A percentile compares a stretch with the other conserved stretches of the same genome.
Evolutionary conservation across 176 grass and related monocot species (phyloP).

Genomic region (Eragrostis curvula): DNA sequence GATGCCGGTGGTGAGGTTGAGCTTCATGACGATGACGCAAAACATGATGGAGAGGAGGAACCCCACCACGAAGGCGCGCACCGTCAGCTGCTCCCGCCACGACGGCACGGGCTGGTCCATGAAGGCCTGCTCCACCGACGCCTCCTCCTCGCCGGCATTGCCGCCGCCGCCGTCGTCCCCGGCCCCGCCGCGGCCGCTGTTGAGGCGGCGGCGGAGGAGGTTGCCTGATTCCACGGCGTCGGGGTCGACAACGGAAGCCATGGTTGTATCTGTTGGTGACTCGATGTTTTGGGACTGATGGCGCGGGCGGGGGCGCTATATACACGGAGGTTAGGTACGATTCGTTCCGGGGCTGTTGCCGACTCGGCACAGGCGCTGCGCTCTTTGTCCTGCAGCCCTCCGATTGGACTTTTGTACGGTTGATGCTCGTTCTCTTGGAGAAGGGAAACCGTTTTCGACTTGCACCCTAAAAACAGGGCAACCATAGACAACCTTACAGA

Average conservation of each 20-base stretch:
- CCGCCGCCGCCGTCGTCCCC: background rate
- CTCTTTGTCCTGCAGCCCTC: background rate
- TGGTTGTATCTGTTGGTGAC: conserved; percentile 13
- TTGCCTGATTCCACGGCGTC: conserved; percentile 37
- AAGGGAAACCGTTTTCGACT: background rate
- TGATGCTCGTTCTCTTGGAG: background rate
- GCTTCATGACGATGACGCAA: conserved; percentile 84
- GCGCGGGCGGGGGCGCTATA: background rate
- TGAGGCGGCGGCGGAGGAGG: conserved; percentile 39
- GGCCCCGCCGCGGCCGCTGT: background rate
- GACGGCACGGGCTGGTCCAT: conserved; percentile 51
- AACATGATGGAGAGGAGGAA: conserved; percentile 58
- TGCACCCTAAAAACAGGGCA: too few relatives aligned
- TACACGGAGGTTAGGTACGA: background rate
- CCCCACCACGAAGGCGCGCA: conserved; percentile 68
- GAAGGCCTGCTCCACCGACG: conserved; percentile 62
- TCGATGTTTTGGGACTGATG: background rate
- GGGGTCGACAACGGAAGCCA: conserved; percentile 34
- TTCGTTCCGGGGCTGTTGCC: background rate
- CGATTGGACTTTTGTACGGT: background rate
- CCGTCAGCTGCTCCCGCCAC: conserved; percentile 75
- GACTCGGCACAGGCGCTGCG: background rate
- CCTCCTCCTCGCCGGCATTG: background rate
- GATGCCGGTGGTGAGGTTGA: conserved; percentile 84
- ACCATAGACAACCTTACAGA: too few relatives aligned